Evolutionary conservation across 148 eudicot genomes (phyloP), one percentile per base, ranked within the genome.

Genomic region (Diospyros kaki): DNA sequence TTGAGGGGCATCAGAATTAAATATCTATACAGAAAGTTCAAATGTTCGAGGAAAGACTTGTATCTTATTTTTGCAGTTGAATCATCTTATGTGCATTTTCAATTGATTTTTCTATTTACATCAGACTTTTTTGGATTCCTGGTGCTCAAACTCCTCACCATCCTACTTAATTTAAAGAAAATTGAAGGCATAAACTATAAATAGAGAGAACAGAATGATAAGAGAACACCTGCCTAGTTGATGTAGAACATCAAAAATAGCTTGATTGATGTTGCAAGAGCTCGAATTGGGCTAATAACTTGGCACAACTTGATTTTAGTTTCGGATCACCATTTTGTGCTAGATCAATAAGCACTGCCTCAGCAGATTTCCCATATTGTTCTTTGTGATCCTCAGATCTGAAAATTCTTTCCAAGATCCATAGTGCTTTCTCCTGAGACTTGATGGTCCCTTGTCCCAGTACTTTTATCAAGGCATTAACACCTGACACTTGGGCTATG

Each of bases 251-350:
- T 83, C 87, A 95, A 51, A 95, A 95, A 86, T 92, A 92, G 83
- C 85, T 87, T 63, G 97, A 89, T 73, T 95, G 98, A 48, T 73
- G 80, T 75, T 92, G 98, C 87, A 95, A 75, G 38, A 95, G 79
- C 71, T 93, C 93, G 65, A 95, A 97, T 55, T 89, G 93, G 18
- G 94, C 93, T 82, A 95, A 73, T 58, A 95, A 14, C 80, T 84
- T 90, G 53, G 97, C 98, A 59, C 85, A 84, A 6, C 18, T 63
- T 0, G 94, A 83, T 75, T 85, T 88, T 69, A 95, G 74, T 76
- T 58, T 18, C 1, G 84, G 83, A 71, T 92, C 92, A 5, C 84
- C 96, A 52, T 84, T 87, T 46, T 95, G 97, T n/a, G 94, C 86
- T 53, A 92, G 83, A 80, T 84, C 83, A 45, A 92, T 90, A 38